Evolutionary conservation across 1,139 yeast genomes (phyloP), one percentile per base, ranked within the genome.

Genomic region (Geotrichum australiense): DNA sequence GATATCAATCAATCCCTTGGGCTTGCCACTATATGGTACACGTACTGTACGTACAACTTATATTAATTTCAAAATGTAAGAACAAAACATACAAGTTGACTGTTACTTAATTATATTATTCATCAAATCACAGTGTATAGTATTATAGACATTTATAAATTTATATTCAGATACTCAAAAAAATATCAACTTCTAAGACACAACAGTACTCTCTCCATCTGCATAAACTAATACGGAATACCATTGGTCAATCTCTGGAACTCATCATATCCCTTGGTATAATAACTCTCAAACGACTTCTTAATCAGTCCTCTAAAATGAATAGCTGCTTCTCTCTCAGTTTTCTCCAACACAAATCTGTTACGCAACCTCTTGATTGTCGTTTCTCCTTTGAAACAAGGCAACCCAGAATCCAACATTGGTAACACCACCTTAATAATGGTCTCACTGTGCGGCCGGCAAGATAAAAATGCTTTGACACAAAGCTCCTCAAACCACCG

Each of bases 161-260:
- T n/a, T n/a, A n/a, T n/a, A n/a, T n/a, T n/a, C n/a, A n/a, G n/a
- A n/a, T n/a, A n/a, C n/a, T 12, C 10, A 28, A 28, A n/a, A 27
- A 27, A 8, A 27, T 27, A 12, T 27, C 14, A 8, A 27, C 14
- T 27, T 8, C 31, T 8, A 8, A 15, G 11, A 15, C 20, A 27
- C n/a, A 8, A 28, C 11, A 20, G 21, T 32, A 19, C 19, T 12
- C 12, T 12, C n/a, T n/a, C n/a, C n/a, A n/a, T n/a, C n/a, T n/a
- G n/a, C n/a, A n/a, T n/a, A n/a, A n/a, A n/a, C 38, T 67, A 86
- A 57, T 87, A 89, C 14, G 97, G 97, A 62, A 91, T 91, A 48
- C 98, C 98, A 58, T 91, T 91, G 35, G 98, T 91, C 51, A 91
- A 60, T 56, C 94, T 73, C 65, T 93, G 99, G 76, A 93, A 93